Evolutionary conservation across 257 asterid species (phyloP), one percentile per base, ranked within the genome.

Genomic region (Vinca minor): DNA sequence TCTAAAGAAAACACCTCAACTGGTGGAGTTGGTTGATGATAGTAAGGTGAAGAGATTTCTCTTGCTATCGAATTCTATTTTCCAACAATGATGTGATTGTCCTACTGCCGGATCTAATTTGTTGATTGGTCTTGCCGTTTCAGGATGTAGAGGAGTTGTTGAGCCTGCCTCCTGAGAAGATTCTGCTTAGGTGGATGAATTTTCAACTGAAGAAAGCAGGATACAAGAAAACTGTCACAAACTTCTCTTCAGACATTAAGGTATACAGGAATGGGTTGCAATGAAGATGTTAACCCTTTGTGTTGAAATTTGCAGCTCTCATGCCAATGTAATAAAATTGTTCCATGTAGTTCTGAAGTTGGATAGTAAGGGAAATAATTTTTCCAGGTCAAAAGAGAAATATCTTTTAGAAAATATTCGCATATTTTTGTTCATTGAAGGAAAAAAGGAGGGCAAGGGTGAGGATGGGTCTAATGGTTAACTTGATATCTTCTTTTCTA

Each of bases 101-200:
- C 25, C 52, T 31, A 57, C 25, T 42, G 52, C 62, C 53, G 56
- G 18, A 36, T 63, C 13, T 46, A 39, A 53, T 29, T 11, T 44
- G 10, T 14, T 49, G 25, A 50, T 38, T 59, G 32, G 23, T 62
- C 52, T 57, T 65, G 62, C 63, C 60, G 65, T 67, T 29, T 36
- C 82, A 92, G 99, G 99, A 89, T 67, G 80, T 87, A 65, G 99
- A 93, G 78, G 99, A 89, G 84, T 81, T 89, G 78, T 84, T 89
- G 98, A 93, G 92, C 71, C 78, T 93, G 71, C 85, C 98, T 39
- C 98, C 98, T 34, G 97, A 93, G 64, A 93, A 93, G 77, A 83
- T 92, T 69, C 77, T 92, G 66, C 95, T 93, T 46, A 82, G 96
- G 72, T 93, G 98, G 98, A 89, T 93, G n/a, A n/a, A n/a, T n/a